A percentile compares a stretch with the other conserved stretches of the same genome.
These are phyloP conservation scores for Anthracocystis walkeri DNA, from an alignment of 1,284 basidiomycete species.

Conservation along the genomic window DNA sequence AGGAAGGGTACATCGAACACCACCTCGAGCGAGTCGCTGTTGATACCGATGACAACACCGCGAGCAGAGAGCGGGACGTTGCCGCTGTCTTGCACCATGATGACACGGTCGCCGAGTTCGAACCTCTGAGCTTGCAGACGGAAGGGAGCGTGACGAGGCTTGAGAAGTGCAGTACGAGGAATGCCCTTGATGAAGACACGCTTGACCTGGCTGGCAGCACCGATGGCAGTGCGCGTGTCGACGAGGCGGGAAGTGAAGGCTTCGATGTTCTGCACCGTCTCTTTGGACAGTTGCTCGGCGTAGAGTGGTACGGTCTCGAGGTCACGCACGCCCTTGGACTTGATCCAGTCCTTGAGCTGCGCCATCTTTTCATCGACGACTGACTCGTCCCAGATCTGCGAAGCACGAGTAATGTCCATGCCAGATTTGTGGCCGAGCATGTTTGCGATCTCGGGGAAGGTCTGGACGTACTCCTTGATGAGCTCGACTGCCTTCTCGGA, in stretches of 20 bases:
- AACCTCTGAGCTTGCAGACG: constrained; percentile 92
- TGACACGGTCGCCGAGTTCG: constrained; percentile 90
- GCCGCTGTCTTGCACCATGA: constrained; percentile 93
- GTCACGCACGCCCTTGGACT: constrained; percentile 84
- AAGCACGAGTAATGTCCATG: constrained; percentile 78
- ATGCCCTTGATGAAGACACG: constrained; percentile 90
- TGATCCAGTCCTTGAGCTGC: constrained; percentile 87
- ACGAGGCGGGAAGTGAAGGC: constrained; percentile 79
- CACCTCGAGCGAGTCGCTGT: constrained; percentile 87
- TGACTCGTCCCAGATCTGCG: constrained; percentile 79
- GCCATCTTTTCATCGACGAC: constrained; percentile 78
- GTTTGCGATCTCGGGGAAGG: constrained; percentile 64
- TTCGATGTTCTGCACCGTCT: constrained; percentile 72
- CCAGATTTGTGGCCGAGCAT: constrained; percentile 48
- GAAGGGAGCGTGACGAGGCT: constrained; percentile 89
- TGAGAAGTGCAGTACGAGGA: constrained; percentile 92
- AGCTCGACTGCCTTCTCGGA: constrained; percentile 86
- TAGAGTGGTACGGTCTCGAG: constrained; percentile 92
- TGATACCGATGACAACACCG: constrained; percentile 90
- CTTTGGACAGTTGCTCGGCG: constrained; percentile 88
- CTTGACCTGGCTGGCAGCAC: constrained; percentile 81
- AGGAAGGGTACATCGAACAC: constrained; percentile 96
- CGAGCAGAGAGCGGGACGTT: constrained; percentile 90
- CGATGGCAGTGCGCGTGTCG: constrained; percentile 58
- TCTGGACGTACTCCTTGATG: constrained; percentile 80